Evolutionary conservation across 495 filamentous ascomycete species (phyloP).

Genomic region (Podospora sp.): DNA sequence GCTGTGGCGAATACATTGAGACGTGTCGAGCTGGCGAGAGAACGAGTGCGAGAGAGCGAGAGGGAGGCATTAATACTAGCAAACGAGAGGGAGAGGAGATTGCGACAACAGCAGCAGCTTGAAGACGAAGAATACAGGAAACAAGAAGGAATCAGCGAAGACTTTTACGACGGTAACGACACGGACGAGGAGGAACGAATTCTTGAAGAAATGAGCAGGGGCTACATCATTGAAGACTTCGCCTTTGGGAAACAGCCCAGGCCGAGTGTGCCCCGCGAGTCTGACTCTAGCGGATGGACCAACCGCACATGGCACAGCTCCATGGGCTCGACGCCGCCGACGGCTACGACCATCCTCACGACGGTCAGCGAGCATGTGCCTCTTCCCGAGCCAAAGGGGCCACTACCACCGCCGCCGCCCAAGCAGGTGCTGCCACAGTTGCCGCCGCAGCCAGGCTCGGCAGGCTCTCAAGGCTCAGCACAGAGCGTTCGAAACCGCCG

Average conservation of each 20-base stretch:
- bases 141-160: conserved; percentile 30
- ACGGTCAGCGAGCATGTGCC: conserved; percentile 69
- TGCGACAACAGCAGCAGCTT: conserved; percentile 41
- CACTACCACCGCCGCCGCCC: conserved; percentile 45
- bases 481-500: conserved; percentile 75
- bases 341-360: conserved; percentile 70
- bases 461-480: conserved; percentile 37
- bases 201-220: conserved; percentile 88
- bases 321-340: conserved; percentile 74
- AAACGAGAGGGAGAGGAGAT: conserved; percentile 52
- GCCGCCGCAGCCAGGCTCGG: conserved; percentile 31
- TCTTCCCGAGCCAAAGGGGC: conserved; percentile 32
- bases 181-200: conserved; percentile 90
- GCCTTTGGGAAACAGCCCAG: conserved; percentile 74
- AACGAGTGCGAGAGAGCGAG: conserved; percentile 77
- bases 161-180: conserved; percentile 67
- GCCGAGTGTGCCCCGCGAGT: conserved; percentile 80
- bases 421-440: conserved; percentile 36
- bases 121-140: conserved; percentile 44
- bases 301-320: conserved; percentile 89
- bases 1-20: conserved; percentile 62
- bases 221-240: conserved; percentile 86
- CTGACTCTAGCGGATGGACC: conserved; percentile 83
- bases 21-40: conserved; percentile 76
- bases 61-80: conserved; percentile 70